Percentiles rank a stretch among this genome's conserved stretches.
Conservation (phyloP, 495 filamentous ascomycete species). For the Cairneyella variabilis region DNA sequence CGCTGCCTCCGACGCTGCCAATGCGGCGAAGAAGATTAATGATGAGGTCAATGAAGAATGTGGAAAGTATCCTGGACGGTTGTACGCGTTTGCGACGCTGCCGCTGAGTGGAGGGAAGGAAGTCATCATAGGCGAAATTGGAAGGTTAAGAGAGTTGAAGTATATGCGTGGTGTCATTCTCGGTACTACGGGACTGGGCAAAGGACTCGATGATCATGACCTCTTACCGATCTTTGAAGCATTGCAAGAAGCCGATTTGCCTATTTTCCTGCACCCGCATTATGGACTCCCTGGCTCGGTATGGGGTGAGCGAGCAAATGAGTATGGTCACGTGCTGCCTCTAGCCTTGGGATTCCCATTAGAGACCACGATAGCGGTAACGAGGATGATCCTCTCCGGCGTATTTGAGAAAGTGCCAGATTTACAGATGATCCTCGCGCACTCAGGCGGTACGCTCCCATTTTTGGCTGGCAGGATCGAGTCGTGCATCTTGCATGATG, state of each 20-base stretch:
- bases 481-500: conserved; percentile 83
- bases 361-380: conserved; percentile 89
- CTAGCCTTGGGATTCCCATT: conserved; percentile 87
- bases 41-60: conserved; percentile 72
- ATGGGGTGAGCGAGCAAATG: conserved; percentile 63
- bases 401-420: conserved; percentile 75
- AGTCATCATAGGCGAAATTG: conserved; percentile 61
- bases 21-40: conserved; percentile 66
- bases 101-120: conserved; percentile 66
- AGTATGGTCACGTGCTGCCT: conserved; percentile 87
- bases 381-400: conserved; percentile 78
- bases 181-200: conserved; percentile 78
- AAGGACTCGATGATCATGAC: conserved; percentile 73
- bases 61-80: conserved; percentile 45
- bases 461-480: conserved; percentile 88
- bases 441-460: conserved; percentile 84
- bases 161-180: conserved; percentile 83
- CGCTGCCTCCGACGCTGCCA: conserved; percentile 52
- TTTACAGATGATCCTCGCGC: conserved; percentile 76
- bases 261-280: conserved; percentile 89
- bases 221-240: conserved; percentile 68
- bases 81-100: conserved; percentile 80
- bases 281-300: conserved; percentile 81
- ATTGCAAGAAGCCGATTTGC: conserved; percentile 55
- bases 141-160: conserved; percentile 51